Evolutionary conservation across 495 filamentous ascomycete species (phyloP).

Genomic region (Lophium mytilinum): DNA sequence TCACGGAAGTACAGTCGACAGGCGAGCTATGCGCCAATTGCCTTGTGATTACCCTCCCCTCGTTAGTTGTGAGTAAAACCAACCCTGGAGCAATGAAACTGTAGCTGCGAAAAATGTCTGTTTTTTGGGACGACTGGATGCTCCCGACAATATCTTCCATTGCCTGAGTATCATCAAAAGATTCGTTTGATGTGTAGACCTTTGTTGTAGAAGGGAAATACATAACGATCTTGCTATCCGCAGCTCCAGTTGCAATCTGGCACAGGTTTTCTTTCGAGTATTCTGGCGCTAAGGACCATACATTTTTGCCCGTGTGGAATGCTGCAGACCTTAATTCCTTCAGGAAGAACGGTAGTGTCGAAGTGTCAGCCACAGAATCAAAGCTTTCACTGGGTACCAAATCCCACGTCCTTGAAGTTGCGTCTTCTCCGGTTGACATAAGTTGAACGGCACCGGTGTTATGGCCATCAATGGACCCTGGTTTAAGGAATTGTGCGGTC

Average conservation of each 20-base stretch:
- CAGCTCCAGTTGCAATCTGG: conserved; percentile 71
- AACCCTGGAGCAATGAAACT: conserved; percentile 11
- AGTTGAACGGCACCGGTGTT: conserved; percentile 38
- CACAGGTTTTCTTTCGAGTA: conserved; percentile 21
- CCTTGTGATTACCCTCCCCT: conserved; percentile 1
- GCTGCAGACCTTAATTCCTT: conserved; percentile 44
- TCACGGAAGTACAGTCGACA: no score
- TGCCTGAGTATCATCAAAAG: no score
- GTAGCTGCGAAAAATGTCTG: conserved; percentile 24
- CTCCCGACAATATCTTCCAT: no score
- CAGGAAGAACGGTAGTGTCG: conserved; percentile 32
- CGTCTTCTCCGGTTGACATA: conserved; percentile 74
- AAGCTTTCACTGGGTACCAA: conserved; percentile 36
- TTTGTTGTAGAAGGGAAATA: not conserved
- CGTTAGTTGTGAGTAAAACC: conserved; percentile 22
- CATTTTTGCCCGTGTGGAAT: conserved; percentile 77
- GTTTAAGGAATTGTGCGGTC: conserved; percentile 58
- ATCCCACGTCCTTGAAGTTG: conserved; percentile 61
- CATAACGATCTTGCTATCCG: conserved; percentile 52
- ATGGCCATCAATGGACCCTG: conserved; percentile 7
- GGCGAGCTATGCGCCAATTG: no score
- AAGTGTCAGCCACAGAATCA: not conserved
- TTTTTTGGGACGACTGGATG: conserved; percentile 4
- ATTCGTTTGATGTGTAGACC: not conserved
- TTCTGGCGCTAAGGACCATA: conserved; percentile 67